These are phyloP conservation scores for Austropuccinia psidii DNA, from an alignment of 1,284 basidiomycete genomes.

Conservation along the genomic window DNA sequence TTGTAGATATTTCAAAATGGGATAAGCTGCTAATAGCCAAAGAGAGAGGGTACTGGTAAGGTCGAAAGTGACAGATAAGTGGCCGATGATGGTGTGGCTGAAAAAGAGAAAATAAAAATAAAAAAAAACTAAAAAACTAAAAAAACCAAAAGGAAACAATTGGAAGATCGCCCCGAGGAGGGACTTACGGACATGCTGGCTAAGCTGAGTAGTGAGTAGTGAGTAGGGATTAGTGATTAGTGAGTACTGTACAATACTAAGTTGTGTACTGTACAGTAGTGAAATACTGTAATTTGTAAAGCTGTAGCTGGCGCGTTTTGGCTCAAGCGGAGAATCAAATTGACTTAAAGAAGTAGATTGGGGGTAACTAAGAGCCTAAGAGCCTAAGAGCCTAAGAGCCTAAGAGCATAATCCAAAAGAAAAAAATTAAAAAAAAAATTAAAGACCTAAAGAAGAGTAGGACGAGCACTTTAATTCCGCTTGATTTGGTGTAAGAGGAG, in stretches of 20 bases:
- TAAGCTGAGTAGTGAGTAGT: constrained; percentile 26
- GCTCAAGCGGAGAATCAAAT: constrained; percentile 22
- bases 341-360: constrained; percentile 23
- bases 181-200: constrained; percentile 21
- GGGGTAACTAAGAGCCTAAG: constrained; percentile 17
- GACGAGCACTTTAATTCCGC: constrained; percentile 33
- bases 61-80: background rate
- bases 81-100: constrained; percentile 12
- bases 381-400: constrained; percentile 5
- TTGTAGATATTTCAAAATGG: constrained; percentile 15
- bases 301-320: constrained; percentile 5
- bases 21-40: background rate
- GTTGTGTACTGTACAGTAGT: too few relatives aligned
- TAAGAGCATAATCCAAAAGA: too few relatives aligned
- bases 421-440: too few relatives aligned
- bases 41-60: background rate
- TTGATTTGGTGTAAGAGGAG: background rate
- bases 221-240: too few relatives aligned
- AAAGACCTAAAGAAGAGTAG: too few relatives aligned
- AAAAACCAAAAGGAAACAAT: background rate
- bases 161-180: constrained; percentile 31
- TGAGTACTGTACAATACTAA: too few relatives aligned
- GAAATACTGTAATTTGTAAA: too few relatives aligned
- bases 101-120: background rate
- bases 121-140: background rate